Base-by-base conservation (phyloP, 2,329 filamentous ascomycete species). In the Talaromyces marneffei region DNA sequence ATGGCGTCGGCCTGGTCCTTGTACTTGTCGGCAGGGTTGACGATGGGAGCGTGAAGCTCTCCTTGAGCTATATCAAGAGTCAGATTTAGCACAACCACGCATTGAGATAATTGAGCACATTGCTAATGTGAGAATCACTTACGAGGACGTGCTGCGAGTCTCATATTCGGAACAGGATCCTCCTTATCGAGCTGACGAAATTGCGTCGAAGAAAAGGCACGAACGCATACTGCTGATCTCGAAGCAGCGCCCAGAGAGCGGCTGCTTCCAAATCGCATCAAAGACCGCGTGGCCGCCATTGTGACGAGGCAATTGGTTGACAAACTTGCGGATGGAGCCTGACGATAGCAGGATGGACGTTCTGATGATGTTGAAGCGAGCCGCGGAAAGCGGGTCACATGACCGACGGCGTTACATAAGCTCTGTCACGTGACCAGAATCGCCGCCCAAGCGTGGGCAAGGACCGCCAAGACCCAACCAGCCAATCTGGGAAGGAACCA, bases 11-110 rank as follows among this genome's bases (percentile, higher is more conserved):
- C 86, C 80, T 93, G 94, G 74, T 90, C 87, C 75, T 88, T 83
- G 79, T 92, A 95, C 79, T 94, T 96, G 83, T 97, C 94, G 76
- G 90, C 85, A 37, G 93, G 92, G 79, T 97, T 97, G 71, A 96
- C 84, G 70, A 95, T 80, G 62, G 92, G 89, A 23, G 82, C 89
- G 72, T 90, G 86, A 66, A 97, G 85, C 67, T 85, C 82, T 68
- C 85, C 86, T 62, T 73, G 67, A 57, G 79, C 80, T 82, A 61
- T 23, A 62, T 29, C 58, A 53, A 18, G 2, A 12, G 2, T 44
- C 14, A 14, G 12, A 6, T 16, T 57, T 18, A 62, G 60, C 12
- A 31, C 4, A 10, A 42, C 12, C 18, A 27, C 35, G 1, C 14
- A 10, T 25, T 48, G 23, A 12, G 4, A 14, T 6, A 1, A 58